Conservation (phyloP, 495 filamentous ascomycete genomes). For the Aspergillus bertholletiae region DNA sequence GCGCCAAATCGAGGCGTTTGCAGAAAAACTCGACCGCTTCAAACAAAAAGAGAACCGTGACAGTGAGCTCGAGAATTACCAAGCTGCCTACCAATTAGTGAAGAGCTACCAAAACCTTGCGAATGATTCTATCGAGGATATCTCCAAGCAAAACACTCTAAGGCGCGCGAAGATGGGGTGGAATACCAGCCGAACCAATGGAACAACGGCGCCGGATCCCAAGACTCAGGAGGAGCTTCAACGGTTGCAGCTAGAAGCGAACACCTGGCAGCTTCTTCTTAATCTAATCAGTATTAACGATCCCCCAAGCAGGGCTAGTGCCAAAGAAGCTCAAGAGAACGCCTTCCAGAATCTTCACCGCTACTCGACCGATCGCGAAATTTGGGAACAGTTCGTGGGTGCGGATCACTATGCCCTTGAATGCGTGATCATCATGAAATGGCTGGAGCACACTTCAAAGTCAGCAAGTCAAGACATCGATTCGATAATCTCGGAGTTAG, state of each 20-base stretch:
- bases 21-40: slow-evolving; percentile 60
- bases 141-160: slow-evolving; percentile 33
- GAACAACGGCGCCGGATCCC: slow-evolving; percentile 27
- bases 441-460: slow-evolving; percentile 72
- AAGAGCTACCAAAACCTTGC: slow-evolving; percentile 41
- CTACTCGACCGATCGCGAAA: slow-evolving; percentile 58
- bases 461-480: slow-evolving; percentile 66
- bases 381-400: slow-evolving; percentile 62
- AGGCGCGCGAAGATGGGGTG: slow-evolving; percentile 33
- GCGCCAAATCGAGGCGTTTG: slow-evolving; percentile 62
- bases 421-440: slow-evolving; percentile 71
- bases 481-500: slow-evolving; percentile 65
- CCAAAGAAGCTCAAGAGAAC: slow-evolving; percentile 35
- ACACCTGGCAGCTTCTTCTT: slow-evolving; percentile 84
- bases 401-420: slow-evolving; percentile 69
- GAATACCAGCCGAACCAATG: slow-evolving; percentile 25
- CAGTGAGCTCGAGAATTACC: slow-evolving; percentile 34
- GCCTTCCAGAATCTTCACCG: slow-evolving; percentile 47
- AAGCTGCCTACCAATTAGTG: slow-evolving; percentile 42
- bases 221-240: slow-evolving; percentile 55
- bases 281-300: slow-evolving; percentile 55
- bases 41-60: slow-evolving; percentile 36
- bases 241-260: slow-evolving; percentile 66
- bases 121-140: slow-evolving; percentile 38
- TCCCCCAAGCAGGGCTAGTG: slow-evolving; percentile 28